Percentiles rank a stretch among this genome's conserved stretches.
These are phyloP conservation scores for Penicillium paxilli DNA, from an alignment of 495 filamentous ascomycete genomes.

Conservation along the genomic window DNA sequence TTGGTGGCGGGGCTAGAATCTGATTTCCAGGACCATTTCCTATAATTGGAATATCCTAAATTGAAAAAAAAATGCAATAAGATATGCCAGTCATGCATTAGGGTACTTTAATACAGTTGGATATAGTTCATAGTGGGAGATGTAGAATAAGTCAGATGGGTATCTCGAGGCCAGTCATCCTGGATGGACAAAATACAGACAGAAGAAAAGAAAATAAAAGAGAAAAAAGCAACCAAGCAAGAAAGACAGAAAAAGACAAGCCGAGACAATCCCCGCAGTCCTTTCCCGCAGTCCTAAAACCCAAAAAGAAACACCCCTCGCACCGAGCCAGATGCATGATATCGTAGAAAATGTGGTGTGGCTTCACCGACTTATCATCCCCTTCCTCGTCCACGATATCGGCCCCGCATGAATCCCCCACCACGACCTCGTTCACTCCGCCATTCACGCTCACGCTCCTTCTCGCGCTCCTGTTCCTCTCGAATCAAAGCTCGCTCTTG, in stretches of 20 bases:
- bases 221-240: conserved; percentile 2
- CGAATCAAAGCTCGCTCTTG: conserved; percentile 53
- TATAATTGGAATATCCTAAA: too few species aligned
- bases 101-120: too few species aligned
- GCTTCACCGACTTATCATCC: conserved; percentile 25
- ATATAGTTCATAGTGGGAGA: too few species aligned
- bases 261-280: neutral
- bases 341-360: neutral
- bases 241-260: conserved; percentile 5
- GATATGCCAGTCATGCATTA: too few species aligned
- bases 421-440: conserved; percentile 49
- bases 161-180: conserved; percentile 8
- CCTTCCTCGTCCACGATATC: conserved; percentile 47
- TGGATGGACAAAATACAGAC: neutral
- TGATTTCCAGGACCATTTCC: too few species aligned
- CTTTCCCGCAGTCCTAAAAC: too few species aligned
- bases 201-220: neutral
- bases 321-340: neutral
- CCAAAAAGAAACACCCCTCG: neutral
- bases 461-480: conserved; percentile 54
- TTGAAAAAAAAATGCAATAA: too few species aligned
- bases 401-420: conserved; percentile 50
- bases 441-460: conserved; percentile 53
- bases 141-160: conserved; percentile 11
- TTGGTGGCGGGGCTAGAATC: neutral